A percentile compares a stretch with the other conserved stretches of the same genome.
These are phyloP conservation scores for Solanum chacoense DNA, from an alignment of 305 asterid species.

Conservation along the genomic window DNA sequence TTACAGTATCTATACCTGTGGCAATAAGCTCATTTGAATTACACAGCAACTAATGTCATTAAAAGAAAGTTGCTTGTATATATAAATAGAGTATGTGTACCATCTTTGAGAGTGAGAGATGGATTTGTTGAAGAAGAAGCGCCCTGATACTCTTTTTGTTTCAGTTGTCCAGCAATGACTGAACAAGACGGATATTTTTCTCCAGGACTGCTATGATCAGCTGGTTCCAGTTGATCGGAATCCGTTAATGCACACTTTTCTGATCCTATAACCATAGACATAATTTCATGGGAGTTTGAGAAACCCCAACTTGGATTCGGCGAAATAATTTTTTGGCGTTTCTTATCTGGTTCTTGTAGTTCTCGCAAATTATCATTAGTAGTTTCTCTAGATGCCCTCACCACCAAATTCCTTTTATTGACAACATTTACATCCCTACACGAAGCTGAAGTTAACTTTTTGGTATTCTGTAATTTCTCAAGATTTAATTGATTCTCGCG, in stretches of 20 bases:
- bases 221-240: neutral
- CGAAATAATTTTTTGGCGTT: slow-evolving; percentile 21
- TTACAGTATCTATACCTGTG: slow-evolving; percentile 2
- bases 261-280: slow-evolving; percentile 3
- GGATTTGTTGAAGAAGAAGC: slow-evolving; percentile 14
- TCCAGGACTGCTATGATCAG: neutral
- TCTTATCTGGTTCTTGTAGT: slow-evolving; percentile 19
- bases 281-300: neutral
- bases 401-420: slow-evolving; percentile 2
- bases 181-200: slow-evolving; percentile 4
- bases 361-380: slow-evolving; percentile 9
- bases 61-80: neutral
- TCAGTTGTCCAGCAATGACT: slow-evolving; percentile 3
- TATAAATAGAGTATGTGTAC: slow-evolving; percentile 1
- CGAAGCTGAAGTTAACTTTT: slow-evolving; percentile 3
- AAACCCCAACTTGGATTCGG: neutral
- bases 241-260: slow-evolving; percentile 9
- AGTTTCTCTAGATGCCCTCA: slow-evolving; percentile 8
- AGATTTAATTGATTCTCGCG: slow-evolving; percentile 32
- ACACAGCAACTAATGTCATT: neutral
- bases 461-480: slow-evolving; percentile 18
- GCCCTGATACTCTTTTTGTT: slow-evolving; percentile 8
- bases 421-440: neutral
- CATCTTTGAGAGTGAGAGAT: slow-evolving; percentile 6
- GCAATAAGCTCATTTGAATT: neutral